Base-by-base conservation (phyloP, 2,329 filamentous ascomycete genomes). In the Aspergillus nomiae region DNA sequence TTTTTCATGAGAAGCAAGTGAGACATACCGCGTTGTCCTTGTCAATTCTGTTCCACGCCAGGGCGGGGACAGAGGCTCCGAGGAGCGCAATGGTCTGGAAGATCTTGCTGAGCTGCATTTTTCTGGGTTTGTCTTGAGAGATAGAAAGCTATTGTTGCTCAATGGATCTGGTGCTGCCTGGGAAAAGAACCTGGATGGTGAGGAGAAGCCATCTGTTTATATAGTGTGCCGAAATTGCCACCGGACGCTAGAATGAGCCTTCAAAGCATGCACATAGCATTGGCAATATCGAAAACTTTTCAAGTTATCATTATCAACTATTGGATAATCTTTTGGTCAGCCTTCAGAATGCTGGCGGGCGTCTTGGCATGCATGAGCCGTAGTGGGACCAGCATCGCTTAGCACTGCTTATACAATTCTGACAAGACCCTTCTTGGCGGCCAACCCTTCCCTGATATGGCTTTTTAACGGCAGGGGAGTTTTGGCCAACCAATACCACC, bases 31-130 rank as follows among this genome's bases (percentile, higher is more conserved):
- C 70, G 19, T 72, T 69, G 59, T 71, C 62, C 57, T 72, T 71
- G 64, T 72, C 66, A 19, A 72, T 62, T 58, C 70, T 60, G 63
- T 72, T 72, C 70, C 70, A 72, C 24, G 68, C 70, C 57, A 63
- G 63, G 30, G 60, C 68, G 9, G 69, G 63, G 5, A 65, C 50
- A 11, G 68, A 65, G 2, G 67, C 60, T 38, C 66, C 69, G 30
- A 71, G 60, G 30, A 71, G 60, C 14, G 65, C 55, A 14, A 59
- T 60, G 21, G 63, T 53, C 56, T 65, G 62, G 60, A 88, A 56
- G 38, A 55, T 55, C 19, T 32, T 58, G 60, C 32, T 61, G 58
- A 60, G 58, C 30, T 61, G 59, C 60, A 61, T 61, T 10, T 54
- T 61, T 55, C 24, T 54, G 34, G 34, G n/a, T 32, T 19, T 21